Conservation (phyloP, 306 rosid genomes). For the Heteromeles arbutifolia region DNA sequence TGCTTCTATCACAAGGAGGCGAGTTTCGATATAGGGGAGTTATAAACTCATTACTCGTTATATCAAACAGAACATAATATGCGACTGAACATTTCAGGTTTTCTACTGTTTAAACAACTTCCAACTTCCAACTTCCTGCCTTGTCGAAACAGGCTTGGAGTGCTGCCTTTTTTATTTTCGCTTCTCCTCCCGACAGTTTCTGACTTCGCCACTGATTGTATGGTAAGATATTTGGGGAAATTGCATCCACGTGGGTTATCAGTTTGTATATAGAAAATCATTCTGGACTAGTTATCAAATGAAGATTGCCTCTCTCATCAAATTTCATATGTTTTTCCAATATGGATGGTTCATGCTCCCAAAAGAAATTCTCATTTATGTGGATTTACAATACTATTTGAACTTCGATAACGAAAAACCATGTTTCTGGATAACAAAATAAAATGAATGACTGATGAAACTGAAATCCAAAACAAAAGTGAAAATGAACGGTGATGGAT, state of each 20-base stretch:
- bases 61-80: neutral
- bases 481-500: too few species aligned
- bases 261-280: too few species aligned
- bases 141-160: conserved; percentile 77
- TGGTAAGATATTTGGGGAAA: too few species aligned
- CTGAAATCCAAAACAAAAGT: neutral
- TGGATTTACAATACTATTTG: neutral
- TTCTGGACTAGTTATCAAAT: too few species aligned
- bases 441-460: neutral
- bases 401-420: neutral
- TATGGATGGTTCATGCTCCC: neutral
- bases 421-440: neutral
- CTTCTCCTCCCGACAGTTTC: too few species aligned
- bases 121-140: conserved; percentile 8
- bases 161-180: conserved; percentile 40
- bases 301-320: too few species aligned
- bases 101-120: conserved; percentile 14
- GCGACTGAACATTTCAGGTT: conserved; percentile 1
- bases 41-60: neutral
- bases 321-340: neutral
- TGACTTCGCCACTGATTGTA: too few species aligned
- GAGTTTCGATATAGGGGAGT: conserved; percentile 81
- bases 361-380: neutral
- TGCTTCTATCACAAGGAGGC: conserved; percentile 91
- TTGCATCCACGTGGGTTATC: too few species aligned